These are phyloP conservation scores for Pseudocercospora pini-densiflorae DNA, from an alignment of 2,329 filamentous ascomycete genomes.

Conservation along the genomic window DNA sequence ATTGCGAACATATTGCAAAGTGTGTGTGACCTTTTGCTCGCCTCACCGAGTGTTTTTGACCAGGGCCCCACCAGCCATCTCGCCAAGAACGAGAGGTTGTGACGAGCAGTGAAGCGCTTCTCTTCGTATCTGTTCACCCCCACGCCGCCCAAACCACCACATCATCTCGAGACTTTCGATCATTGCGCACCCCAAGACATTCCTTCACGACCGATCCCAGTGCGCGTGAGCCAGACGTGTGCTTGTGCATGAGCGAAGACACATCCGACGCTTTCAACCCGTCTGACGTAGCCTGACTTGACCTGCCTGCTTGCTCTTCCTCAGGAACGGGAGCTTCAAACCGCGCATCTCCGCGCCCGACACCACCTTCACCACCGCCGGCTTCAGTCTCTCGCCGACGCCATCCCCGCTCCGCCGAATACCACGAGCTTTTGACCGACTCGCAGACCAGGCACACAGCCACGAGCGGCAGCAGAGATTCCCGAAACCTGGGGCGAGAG, in stretches of 20 bases:
- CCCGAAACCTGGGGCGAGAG: constrained; percentile 1
- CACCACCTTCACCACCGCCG: not conserved
- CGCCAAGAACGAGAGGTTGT: not conserved
- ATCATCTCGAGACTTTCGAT: not conserved
- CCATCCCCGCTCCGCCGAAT: not conserved
- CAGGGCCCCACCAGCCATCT: not conserved
- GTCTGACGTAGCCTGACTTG: constrained; percentile 6
- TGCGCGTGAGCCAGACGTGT: constrained; percentile 1
- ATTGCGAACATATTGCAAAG: not conserved
- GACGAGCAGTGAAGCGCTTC: not conserved
- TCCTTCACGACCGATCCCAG: not conserved
- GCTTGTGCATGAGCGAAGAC: not conserved
- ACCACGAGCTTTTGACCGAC: not conserved
- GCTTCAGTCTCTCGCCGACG: not conserved
- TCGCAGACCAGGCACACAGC: not conserved
- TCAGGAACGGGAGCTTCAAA: not conserved
- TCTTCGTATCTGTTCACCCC: not conserved
- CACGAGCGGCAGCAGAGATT: constrained; percentile 1
- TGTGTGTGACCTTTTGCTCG: too few relatives aligned
- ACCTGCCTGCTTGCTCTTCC: constrained; percentile 3
- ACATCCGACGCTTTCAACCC: not conserved
- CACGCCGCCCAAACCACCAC: not conserved
- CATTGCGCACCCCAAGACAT: not conserved
- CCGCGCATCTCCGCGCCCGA: not conserved
- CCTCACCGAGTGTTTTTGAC: not conserved